Evolutionary conservation across 305 asterid species (phyloP).

Genomic region (Monarda citriodora): DNA sequence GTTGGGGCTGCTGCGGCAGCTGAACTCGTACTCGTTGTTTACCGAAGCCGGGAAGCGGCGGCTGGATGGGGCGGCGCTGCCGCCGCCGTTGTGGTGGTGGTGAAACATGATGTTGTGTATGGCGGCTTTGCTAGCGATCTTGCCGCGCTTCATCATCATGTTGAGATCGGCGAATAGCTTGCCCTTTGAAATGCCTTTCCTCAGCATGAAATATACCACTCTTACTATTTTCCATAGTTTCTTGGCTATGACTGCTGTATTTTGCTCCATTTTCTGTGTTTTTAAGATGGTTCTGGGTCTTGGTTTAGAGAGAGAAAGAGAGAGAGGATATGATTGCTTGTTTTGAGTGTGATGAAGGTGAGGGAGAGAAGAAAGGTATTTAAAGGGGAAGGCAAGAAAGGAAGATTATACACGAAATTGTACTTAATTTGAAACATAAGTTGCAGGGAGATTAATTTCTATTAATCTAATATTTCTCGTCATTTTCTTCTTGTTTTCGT

Average conservation of each 20-base stretch:
- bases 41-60: slow-evolving; percentile 6
- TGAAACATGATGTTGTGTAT: slow-evolving; percentile 55
- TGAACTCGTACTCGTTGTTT: slow-evolving; percentile 42
- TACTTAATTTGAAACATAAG: slow-evolving; percentile 5
- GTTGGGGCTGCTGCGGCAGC: slow-evolving; percentile 44
- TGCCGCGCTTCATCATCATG: slow-evolving; percentile 54
- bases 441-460: slow-evolving; percentile 7
- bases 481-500: not conserved
- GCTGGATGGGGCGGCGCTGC: slow-evolving; percentile 16
- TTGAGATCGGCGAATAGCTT: slow-evolving; percentile 42
- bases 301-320: slow-evolving; percentile 4
- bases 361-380: slow-evolving; percentile 21
- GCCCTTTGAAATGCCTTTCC: slow-evolving; percentile 45
- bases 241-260: slow-evolving; percentile 33
- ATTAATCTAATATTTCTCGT: not conserved
- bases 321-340: slow-evolving; percentile 5
- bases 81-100: slow-evolving; percentile 44
- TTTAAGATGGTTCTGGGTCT: not conserved
- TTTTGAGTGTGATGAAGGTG: slow-evolving; percentile 10
- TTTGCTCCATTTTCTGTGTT: slow-evolving; percentile 40
- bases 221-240: slow-evolving; percentile 46
- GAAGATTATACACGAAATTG: slow-evolving; percentile 9
- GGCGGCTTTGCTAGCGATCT: slow-evolving; percentile 59
- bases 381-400: slow-evolving; percentile 24
- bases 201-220: slow-evolving; percentile 41